Evolutionary conservation across 2,329 filamentous ascomycete genomes (phyloP), one percentile per base, ranked within the genome.

Genomic region (Chrysosporium keratinophilum): DNA sequence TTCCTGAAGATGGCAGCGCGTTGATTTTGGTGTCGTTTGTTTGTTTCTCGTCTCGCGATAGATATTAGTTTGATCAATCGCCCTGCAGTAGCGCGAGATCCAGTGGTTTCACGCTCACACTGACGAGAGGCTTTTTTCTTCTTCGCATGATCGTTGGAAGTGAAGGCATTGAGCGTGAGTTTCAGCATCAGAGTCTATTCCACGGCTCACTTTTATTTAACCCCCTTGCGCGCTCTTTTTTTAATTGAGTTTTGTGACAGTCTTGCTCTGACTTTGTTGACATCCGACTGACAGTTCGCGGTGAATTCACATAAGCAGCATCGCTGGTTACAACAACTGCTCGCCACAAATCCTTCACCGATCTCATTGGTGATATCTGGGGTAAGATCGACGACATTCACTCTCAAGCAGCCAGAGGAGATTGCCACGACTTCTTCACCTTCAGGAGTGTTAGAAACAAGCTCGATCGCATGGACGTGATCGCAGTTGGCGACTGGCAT

Each of bases 331-430:
- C n/a, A n/a, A n/a, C n/a, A n/a, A n/a, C n/a, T n/a, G n/a, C n/a
- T n/a, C n/a, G n/a, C 40, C 12, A 28, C 41, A 45, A 28, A 31
- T 28, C 2, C 7, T 15, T 39, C 35, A 15, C 35, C 11, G 35
- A 45, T 47, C 28, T 47, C 14, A 47, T 47, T 47, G 44, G 44
- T 35, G 35, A 35, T 20, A n/a, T 47, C 31, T 14, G 14, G n/a
- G 44, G 19, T 3, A 47, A 35, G 31, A 45, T 19, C 44, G 43
- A 45, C 43, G 23, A 31, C 43, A 45, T 45, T 45, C 23, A 28
- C 11, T 45, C 43, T 12, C 15, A 3, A 33, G 28, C 12, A 31
- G 12, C 15, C 7, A 28, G 23, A 28, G 23, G 23, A 28, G 23
- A 28, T 28, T 7, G 7, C 23, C 7, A 28, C 23, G 23, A 28